Conservation (phyloP, 306 rosid species). For the Parietaria judaica region DNA sequence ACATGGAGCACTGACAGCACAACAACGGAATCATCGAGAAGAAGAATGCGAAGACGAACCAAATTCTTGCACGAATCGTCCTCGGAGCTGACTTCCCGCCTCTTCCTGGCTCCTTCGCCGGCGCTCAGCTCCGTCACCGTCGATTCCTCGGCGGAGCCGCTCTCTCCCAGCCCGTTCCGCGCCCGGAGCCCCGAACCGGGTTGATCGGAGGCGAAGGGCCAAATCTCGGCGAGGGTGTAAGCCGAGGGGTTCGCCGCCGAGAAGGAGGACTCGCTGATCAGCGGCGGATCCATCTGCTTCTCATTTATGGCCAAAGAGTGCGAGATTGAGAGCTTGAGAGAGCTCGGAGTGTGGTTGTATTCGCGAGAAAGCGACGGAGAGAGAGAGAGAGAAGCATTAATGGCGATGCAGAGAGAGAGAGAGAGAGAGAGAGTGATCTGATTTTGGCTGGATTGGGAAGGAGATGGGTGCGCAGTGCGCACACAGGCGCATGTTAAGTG, state of each 20-base stretch:
- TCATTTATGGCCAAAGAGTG: neutral
- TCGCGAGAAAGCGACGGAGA: conserved; percentile 16
- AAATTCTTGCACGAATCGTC: conserved; percentile 60
- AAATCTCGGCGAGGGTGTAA: conserved; percentile 68
- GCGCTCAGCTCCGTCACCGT: conserved; percentile 57
- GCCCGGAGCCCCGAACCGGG: conserved; percentile 45
- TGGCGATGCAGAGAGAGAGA: conserved; percentile 10
- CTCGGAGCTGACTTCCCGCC: conserved; percentile 50
- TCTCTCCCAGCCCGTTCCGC: conserved; percentile 29
- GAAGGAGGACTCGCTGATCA: conserved; percentile 66
- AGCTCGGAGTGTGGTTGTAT: conserved; percentile 3
- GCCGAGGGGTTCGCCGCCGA: conserved; percentile 66
- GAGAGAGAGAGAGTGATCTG: conserved; percentile 6
- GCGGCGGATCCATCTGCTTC: conserved; percentile 60
- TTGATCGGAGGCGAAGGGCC: conserved; percentile 40
- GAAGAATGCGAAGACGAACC: conserved; percentile 35
- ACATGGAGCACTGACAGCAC: neutral
- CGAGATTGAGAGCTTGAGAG: neutral
- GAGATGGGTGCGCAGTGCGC: conserved; percentile 25
- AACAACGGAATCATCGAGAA: neutral
- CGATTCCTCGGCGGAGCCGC: conserved; percentile 60
- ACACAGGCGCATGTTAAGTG: neutral
- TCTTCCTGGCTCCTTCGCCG: conserved; percentile 44
- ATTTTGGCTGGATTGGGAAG: neutral
- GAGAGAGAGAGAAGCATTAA: conserved; percentile 10